phyloP scores from a whole-genome alignment of 208 protist species.

The Wallacemonas rigidus region DNA sequence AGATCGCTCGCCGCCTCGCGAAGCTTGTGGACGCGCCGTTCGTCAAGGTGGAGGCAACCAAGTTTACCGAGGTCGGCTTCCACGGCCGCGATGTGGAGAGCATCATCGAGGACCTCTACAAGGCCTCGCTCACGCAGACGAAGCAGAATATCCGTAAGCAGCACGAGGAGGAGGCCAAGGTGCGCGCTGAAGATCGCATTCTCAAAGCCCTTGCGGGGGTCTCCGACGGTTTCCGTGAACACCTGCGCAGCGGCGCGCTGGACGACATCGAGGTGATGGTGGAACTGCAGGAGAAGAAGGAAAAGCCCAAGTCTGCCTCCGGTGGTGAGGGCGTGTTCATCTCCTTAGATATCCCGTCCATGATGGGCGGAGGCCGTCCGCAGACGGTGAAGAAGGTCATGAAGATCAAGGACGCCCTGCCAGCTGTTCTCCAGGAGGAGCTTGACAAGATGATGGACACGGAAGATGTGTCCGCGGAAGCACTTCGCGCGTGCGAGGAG shows the following conservation, averaged over 20 bases:
- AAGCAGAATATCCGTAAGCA: slow-evolving; percentile 91
- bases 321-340: slow-evolving; percentile 85
- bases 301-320: slow-evolving; percentile 79
- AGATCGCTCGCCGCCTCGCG: slow-evolving; percentile 96
- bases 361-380: slow-evolving; percentile 72
- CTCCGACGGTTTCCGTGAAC: slow-evolving; percentile 93
- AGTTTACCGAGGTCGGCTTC: slow-evolving; percentile 98
- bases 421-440: slow-evolving; percentile 92
- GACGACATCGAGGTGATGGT: slow-evolving; percentile 94
- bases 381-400: slow-evolving; percentile 92
- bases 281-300: slow-evolving; percentile 92
- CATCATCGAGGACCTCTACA: slow-evolving; percentile 97
- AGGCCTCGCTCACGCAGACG: slow-evolving; percentile 91
- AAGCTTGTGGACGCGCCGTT: slow-evolving; percentile 98
- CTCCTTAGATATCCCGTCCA: slow-evolving; percentile 82
- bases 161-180: slow-evolving; percentile 81
- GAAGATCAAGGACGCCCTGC: slow-evolving; percentile 94
- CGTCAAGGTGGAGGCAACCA: slow-evolving; percentile 98
- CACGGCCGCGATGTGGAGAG: slow-evolving; percentile 97
- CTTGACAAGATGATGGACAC: slow-evolving; percentile 95
- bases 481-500: slow-evolving; percentile 95
- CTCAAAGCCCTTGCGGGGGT: slow-evolving; percentile 85
- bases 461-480: slow-evolving; percentile 92
- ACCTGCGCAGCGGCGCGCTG: slow-evolving; percentile 91
- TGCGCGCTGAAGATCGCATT: slow-evolving; percentile 90